Evolutionary conservation across 345 rosid genomes (phyloP), one percentile per base, ranked within the genome.

Genomic region (Cardamine resedifolia): DNA sequence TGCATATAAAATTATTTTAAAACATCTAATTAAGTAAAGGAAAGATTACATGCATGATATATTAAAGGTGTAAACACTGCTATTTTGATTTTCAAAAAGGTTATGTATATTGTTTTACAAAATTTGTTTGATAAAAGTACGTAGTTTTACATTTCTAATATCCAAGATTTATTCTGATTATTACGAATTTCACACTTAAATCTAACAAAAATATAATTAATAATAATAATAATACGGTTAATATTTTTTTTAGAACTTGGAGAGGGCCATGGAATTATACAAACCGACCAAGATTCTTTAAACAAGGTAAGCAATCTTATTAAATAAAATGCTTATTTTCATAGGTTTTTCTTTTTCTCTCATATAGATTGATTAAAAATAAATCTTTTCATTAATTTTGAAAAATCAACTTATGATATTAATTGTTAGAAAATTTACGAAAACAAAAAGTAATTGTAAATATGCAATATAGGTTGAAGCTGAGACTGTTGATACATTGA

Each of bases 251-350:
- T 26, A 73, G 77, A 51, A 30, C 14, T 47, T 73, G 58, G 21
- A 18, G 27, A 52, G 27, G 28, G 36, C 10, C 38, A 47, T 48
- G 64, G 28, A 72, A 4, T 53, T 53, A n/a, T 36, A n/a, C 49
- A 33, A 20, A 55, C 58, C 21, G 6, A 45, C 11, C 49, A 64
- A 73, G 16, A 44, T 64, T 64, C 65, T 12, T 16, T 45, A 26
- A 55, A 72, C 26, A 64, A 53, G 28, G 77, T 73, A 56, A 24
- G 50, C 27, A 53, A 43, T 52, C 45, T 20, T n/a, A 24, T 30
- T 38, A 51, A n/a, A 41, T 14, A 20, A 43, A 24, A 31, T 31
- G 23, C 18, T 56, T 43, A n/a, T n/a, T 69, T 20, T 39, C 38
- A 53, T 14, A 26, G 16, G 6, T 48, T 53, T 53, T 39, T 38